These are phyloP conservation scores for Diaporthe sp. DNA, from an alignment of 2,329 filamentous ascomycete genomes.

Conservation along the genomic window DNA sequence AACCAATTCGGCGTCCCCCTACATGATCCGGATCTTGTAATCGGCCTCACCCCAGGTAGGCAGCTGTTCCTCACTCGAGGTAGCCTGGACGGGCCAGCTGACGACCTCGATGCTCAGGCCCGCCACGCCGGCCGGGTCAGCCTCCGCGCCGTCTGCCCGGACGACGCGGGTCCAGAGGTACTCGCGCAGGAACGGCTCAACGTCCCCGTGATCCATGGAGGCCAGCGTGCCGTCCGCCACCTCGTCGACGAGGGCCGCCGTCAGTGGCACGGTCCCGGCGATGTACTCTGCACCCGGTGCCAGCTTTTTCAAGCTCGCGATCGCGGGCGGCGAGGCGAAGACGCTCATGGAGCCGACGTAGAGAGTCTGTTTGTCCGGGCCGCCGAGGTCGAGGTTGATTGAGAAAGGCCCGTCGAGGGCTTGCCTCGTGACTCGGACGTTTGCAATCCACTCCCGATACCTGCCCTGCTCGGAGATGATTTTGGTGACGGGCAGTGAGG, in stretches of 20 bases:
- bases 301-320: constrained; percentile 42
- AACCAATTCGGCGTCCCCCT: background rate
- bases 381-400: constrained; percentile 76
- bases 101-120: constrained; percentile 50
- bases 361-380: constrained; percentile 41
- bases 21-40: constrained; percentile 28
- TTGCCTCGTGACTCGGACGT: constrained; percentile 70
- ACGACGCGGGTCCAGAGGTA: constrained; percentile 49
- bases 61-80: constrained; percentile 46
- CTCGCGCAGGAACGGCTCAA: constrained; percentile 54
- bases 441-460: constrained; percentile 75
- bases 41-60: constrained; percentile 48
- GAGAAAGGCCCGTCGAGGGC: constrained; percentile 70
- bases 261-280: constrained; percentile 63
- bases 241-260: constrained; percentile 57
- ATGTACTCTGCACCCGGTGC: constrained; percentile 49
- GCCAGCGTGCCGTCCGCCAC: constrained; percentile 49
- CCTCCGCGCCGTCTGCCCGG: constrained; percentile 41
- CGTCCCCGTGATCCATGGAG: constrained; percentile 48
- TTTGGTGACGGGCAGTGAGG: constrained; percentile 40
- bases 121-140: constrained; percentile 43
- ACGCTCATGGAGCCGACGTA: constrained; percentile 71
- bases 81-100: constrained; percentile 50
- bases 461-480: constrained; percentile 50
- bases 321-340: constrained; percentile 52